Evolutionary conservation across 495 filamentous ascomycete genomes (phyloP).

Genomic region (Xylaria acuta): DNA sequence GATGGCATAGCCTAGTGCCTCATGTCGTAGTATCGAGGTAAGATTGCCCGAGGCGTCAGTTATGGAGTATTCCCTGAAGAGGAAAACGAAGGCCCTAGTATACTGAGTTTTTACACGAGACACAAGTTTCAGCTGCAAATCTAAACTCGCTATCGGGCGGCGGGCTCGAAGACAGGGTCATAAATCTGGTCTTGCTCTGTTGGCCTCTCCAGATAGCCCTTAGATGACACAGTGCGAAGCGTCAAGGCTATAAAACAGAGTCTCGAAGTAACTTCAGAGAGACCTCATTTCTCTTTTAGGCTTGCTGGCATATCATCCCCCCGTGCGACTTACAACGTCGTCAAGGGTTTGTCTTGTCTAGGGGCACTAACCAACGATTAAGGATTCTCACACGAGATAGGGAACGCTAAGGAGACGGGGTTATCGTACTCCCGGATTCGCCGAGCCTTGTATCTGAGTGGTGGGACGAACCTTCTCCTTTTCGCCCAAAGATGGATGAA

Average conservation of each 20-base stretch:
- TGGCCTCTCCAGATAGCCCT: not conserved
- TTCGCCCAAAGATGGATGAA: not conserved
- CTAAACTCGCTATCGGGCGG: not conserved
- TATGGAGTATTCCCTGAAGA: not conserved
- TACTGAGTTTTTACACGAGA: not conserved
- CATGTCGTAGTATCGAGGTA: not conserved
- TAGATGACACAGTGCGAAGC: not conserved
- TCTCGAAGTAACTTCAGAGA: not conserved
- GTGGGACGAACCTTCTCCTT: not conserved
- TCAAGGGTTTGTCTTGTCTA: not conserved
- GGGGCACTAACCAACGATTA: not conserved
- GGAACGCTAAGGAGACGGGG: no score
- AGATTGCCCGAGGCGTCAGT: not conserved
- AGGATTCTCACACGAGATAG: not conserved
- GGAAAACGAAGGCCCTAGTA: not conserved
- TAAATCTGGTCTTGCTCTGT: not conserved
- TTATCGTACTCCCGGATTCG: not conserved
- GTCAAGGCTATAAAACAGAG: not conserved
- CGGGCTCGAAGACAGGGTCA: not conserved
- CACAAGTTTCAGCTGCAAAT: not conserved
- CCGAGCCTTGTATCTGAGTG: not conserved
- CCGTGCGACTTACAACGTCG: not conserved
- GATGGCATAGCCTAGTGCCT: not conserved
- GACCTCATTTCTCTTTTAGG: no score
- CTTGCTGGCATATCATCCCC: not conserved